These are phyloP conservation scores for Phlegmacium glaucopus DNA, from an alignment of 768 basidiomycete genomes.

Conservation along the genomic window DNA sequence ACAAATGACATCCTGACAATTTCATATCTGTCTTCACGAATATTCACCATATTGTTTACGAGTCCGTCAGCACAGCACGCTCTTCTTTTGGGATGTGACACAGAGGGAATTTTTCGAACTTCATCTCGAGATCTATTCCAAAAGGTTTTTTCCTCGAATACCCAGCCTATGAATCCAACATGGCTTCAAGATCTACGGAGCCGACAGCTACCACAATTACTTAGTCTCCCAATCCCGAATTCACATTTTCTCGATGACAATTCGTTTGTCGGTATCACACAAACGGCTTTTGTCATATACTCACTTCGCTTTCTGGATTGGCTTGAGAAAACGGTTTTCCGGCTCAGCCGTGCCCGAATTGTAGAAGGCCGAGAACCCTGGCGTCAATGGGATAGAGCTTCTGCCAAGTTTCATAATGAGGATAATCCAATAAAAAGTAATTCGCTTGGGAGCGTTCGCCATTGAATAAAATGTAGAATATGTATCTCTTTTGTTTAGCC, in stretches of 20 bases:
- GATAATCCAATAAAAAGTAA: not conserved
- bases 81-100: constrained; percentile 34
- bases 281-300: constrained; percentile 3
- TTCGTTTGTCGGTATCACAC: constrained; percentile 14
- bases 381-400: constrained; percentile 43
- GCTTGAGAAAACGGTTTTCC: constrained; percentile 39
- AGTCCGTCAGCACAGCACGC: constrained; percentile 39
- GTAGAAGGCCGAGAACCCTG: constrained; percentile 55
- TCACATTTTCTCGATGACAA: constrained; percentile 20
- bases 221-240: constrained; percentile 10
- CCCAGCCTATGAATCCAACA: not conserved
- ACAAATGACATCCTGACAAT: constrained; percentile 26
- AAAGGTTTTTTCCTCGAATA: constrained; percentile 23
- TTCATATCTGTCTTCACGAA: constrained; percentile 39
- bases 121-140: constrained; percentile 35
- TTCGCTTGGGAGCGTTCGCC: not conserved
- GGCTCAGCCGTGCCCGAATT: constrained; percentile 37
- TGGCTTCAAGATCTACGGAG: constrained; percentile 14
- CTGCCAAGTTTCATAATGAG: not conserved
- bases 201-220: constrained; percentile 2
- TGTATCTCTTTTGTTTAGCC: no score
- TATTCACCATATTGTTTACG: constrained; percentile 44
- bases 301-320: constrained; percentile 19
- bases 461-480: no score
- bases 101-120: constrained; percentile 35